Percentiles rank a stretch among this genome's conserved stretches.
Evolutionary conservation across 495 filamentous ascomycete species (phyloP).

Genomic region (Aspergillus carlsbadensis): DNA sequence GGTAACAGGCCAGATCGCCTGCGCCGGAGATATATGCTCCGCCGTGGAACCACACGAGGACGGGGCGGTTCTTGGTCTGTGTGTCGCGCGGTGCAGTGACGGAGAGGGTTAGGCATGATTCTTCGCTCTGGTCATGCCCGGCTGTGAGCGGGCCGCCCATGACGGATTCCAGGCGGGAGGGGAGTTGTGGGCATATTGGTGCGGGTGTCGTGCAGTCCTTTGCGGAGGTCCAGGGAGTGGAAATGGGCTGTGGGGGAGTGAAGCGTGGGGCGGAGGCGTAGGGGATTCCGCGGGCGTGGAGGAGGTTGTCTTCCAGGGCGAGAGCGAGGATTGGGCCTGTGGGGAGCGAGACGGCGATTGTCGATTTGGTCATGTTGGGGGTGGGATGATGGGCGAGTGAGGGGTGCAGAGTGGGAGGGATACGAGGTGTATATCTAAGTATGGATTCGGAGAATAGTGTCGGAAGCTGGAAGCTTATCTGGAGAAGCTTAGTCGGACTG

Average conservation of each 20-base stretch:
- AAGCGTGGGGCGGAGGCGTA: neutral
- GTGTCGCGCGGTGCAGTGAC: neutral
- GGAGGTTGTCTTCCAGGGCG: neutral
- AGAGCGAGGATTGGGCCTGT: neutral
- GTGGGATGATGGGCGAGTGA: too few species aligned
- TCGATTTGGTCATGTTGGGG: too few species aligned
- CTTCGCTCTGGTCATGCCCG: neutral
- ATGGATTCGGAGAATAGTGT: too few species aligned
- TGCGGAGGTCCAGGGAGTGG: neutral
- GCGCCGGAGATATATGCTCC: conserved; percentile 4
- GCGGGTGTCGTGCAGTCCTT: neutral
- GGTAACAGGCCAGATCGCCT: neutral
- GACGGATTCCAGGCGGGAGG: neutral
- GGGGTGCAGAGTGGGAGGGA: too few species aligned
- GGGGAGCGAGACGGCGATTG: too few species aligned
- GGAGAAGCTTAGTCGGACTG: too few species aligned
- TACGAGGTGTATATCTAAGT: too few species aligned
- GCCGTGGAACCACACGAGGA: conserved; percentile 2
- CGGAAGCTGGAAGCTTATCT: too few species aligned
- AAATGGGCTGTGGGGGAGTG: neutral
- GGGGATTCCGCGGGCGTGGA: conserved; percentile 2
- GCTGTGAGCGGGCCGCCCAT: neutral
- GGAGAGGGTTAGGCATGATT: neutral
- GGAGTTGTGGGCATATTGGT: neutral
- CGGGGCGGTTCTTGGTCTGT: neutral